Evolutionary conservation across 805 yeast genomes (phyloP).

Genomic region (Metschnikowia borealis): DNA sequence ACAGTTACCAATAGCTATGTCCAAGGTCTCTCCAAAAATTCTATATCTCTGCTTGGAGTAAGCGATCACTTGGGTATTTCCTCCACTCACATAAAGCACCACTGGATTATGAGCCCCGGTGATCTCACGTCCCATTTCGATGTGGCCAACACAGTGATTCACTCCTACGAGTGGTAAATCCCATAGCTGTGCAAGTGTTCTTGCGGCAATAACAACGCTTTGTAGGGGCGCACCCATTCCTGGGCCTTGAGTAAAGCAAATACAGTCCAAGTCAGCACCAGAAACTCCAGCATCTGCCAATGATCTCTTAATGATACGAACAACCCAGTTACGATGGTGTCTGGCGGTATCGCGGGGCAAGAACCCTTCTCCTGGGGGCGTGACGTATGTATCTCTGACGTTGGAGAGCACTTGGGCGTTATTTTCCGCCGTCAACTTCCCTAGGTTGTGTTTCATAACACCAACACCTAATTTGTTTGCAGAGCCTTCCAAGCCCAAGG

Average conservation of each 20-base stretch:
- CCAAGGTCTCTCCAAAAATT: slow-evolving; percentile 98
- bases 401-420: slow-evolving; percentile 79
- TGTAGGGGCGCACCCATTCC: slow-evolving; percentile 99
- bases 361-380: slow-evolving; percentile 99
- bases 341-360: slow-evolving; percentile 95
- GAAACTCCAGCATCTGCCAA: slow-evolving; percentile 55
- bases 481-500: slow-evolving; percentile 93
- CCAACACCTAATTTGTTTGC: slow-evolving; percentile 97
- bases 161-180: slow-evolving; percentile 85
- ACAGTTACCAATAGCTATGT: slow-evolving; percentile 97
- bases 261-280: slow-evolving; percentile 59
- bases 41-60: slow-evolving; percentile 90
- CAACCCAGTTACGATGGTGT: slow-evolving; percentile 95
- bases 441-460: slow-evolving; percentile 68
- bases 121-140: slow-evolving; percentile 98
- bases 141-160: slow-evolving; percentile 96
- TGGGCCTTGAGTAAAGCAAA: slow-evolving; percentile 96
- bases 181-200: slow-evolving; percentile 81
- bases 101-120: slow-evolving; percentile 98
- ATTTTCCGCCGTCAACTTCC: slow-evolving; percentile 52
- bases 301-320: slow-evolving; percentile 65
- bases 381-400: slow-evolving; percentile 87
- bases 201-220: slow-evolving; percentile 86
- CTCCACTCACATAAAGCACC: slow-evolving; percentile 95
- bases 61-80: slow-evolving; percentile 97